Conservation (phyloP, 768 basidiomycete species). For the Amanita brunnescens region DNA sequence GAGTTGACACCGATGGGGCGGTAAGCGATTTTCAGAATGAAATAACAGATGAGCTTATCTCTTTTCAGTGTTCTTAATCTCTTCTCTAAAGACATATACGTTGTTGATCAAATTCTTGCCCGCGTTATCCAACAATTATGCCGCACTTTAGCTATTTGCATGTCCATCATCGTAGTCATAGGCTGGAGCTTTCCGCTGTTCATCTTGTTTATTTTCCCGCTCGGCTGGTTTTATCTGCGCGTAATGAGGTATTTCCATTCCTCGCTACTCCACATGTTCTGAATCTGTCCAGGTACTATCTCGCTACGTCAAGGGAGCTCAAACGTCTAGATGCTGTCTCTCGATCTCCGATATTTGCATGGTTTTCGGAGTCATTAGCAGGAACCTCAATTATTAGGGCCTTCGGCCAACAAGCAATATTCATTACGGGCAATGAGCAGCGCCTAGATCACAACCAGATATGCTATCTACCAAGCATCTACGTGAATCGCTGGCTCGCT, state of each 20-base stretch:
- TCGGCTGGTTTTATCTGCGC: conserved; percentile 69
- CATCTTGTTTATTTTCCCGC: conserved; percentile 62
- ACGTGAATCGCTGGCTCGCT: conserved; percentile 79
- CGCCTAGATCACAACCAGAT: conserved; percentile 84
- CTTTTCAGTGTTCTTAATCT: conserved; percentile 68
- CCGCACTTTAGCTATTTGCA: conserved; percentile 51
- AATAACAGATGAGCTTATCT: not conserved
- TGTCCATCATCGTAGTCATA: conserved; percentile 65
- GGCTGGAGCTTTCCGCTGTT: conserved; percentile 77
- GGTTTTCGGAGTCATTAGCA: conserved; percentile 71
- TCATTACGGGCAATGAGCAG: conserved; percentile 57
- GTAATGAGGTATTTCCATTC: conserved; percentile 61
- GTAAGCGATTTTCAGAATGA: conserved; percentile 26
- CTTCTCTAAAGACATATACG: conserved; percentile 84
- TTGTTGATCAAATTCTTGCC: conserved; percentile 77
- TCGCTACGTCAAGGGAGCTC: conserved; percentile 78
- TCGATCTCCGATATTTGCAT: conserved; percentile 85
- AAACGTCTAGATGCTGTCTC: conserved; percentile 86
- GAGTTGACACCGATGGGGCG: conserved; percentile 82
- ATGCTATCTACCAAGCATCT: conserved; percentile 61
- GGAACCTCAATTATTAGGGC: conserved; percentile 82
- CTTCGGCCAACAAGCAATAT: conserved; percentile 61
- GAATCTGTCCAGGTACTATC: conserved; percentile 59
- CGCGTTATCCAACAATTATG: conserved; percentile 66
- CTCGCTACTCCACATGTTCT: not conserved